Evolutionary conservation across 306 rosid species (phyloP), one percentile per base, ranked within the genome.

Genomic region (Fagus crenata): DNA sequence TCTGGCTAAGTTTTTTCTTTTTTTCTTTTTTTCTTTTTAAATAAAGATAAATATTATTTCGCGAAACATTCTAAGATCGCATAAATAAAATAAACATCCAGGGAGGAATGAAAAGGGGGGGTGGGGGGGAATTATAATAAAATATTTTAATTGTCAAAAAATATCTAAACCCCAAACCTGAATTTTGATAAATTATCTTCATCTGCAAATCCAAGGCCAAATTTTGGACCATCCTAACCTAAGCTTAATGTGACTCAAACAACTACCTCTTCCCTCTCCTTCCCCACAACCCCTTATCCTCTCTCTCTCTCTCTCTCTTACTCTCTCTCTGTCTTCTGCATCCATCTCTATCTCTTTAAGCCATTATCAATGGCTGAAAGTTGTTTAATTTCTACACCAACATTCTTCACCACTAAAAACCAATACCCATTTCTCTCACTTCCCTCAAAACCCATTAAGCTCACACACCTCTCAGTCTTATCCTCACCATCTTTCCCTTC

Each of bases 371-470:
- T 88, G 79, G 82, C 91, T 2, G 90, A 92, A 65, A 39, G 71
- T 1, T 87, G 78, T 76, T 74, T 84, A 0, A 83, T 92, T 40
- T 89, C 93, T n/a, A 81, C 84, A 12, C 91, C 96, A 17, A 85
- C 91, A 46, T 81, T 87, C 69, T 86, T 76, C 72, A 7, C 58
- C 75, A 6, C 79, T 76, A 90, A 82, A 28, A 59, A 69, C 77
- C 67, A 86, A 36, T 77, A 36, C 79, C 49, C 71, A 17, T 39
- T 17, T 39, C 82, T 85, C 78, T 77, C 93, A 14, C n/a, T 81
- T 71, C 82, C 89, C 1, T 46, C 86, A 11, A 86, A 84, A 67
- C 82, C 86, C 82, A 42, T 75, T 84, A 86, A 80, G 6, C 80
- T 89, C 40, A 39, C 83, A 13, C 76, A 76, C 22, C 78, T 84